These are phyloP conservation scores for Meripilus lineatus DNA, from an alignment of 1,284 basidiomycete genomes.

Conservation along the genomic window DNA sequence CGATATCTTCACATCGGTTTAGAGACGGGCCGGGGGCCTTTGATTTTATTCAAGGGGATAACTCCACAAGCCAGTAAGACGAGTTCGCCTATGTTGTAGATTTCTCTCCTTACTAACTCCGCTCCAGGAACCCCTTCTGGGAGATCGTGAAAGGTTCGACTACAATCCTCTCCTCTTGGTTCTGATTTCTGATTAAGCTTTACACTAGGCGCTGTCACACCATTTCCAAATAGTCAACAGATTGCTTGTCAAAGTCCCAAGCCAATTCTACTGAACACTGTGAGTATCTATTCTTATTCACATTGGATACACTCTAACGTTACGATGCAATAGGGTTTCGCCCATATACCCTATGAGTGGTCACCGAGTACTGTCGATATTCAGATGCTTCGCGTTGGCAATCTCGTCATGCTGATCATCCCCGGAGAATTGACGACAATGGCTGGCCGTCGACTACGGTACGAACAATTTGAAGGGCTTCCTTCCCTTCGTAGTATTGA, in stretches of 20 bases:
- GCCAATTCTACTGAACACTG: constrained; percentile 72
- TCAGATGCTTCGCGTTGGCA: constrained; percentile 78
- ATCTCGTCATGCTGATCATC: constrained; percentile 73
- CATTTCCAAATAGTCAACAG: constrained; percentile 54
- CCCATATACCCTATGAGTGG: constrained; percentile 71
- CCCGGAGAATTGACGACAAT: constrained; percentile 67
- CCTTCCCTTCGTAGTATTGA: neutral
- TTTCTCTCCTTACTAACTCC: constrained; percentile 12
- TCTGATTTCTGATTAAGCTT: constrained; percentile 6
- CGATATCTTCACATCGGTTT: no score
- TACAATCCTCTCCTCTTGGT: no score
- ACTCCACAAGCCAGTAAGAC: constrained; percentile 50
- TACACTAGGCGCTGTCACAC: constrained; percentile 57
- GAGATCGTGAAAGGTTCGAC: constrained; percentile 62
- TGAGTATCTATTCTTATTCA: constrained; percentile 26
- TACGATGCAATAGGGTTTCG: constrained; percentile 45
- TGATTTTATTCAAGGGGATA: constrained; percentile 77
- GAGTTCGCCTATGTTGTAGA: neutral
- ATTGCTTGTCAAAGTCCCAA: constrained; percentile 76
- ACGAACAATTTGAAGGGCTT: constrained; percentile 2
- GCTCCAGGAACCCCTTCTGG: constrained; percentile 74
- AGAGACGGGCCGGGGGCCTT: constrained; percentile 81
- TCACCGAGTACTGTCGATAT: constrained; percentile 72
- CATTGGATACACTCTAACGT: neutral
- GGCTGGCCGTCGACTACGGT: constrained; percentile 44